Percentiles rank a stretch among this genome's conserved stretches.
These are phyloP conservation scores for Macadamia tetraphylla DNA, from an alignment of 164 flowering plant genomes.

Conservation along the genomic window DNA sequence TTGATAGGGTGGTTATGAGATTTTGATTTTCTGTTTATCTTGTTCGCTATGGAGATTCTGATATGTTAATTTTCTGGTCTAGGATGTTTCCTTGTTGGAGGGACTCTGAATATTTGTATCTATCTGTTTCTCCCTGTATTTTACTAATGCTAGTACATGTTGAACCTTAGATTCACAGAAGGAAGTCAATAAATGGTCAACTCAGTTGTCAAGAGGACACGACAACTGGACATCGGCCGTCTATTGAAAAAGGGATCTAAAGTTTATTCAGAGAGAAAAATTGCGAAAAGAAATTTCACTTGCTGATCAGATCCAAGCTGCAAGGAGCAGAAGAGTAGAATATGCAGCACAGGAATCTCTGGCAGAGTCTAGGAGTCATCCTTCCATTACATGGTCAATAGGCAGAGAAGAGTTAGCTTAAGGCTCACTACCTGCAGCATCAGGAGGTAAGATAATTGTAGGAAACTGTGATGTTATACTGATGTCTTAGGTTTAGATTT, in stretches of 20 bases:
- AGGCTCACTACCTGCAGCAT: not conserved
- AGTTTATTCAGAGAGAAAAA: constrained; percentile 44
- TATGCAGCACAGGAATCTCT: constrained; percentile 10
- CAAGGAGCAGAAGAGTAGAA: constrained; percentile 40
- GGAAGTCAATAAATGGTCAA: constrained; percentile 27
- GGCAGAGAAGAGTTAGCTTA: not conserved
- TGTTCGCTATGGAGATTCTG: too few species aligned
- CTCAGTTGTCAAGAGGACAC: constrained; percentile 14
- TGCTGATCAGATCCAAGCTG: constrained; percentile 76
- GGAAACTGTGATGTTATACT: too few species aligned
- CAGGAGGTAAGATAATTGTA: not conserved
- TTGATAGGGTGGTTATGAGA: not conserved
- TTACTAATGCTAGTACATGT: constrained; percentile 3
- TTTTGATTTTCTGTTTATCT: too few species aligned
- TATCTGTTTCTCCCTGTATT: not conserved
- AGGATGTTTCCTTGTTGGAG: not conserved
- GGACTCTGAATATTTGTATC: not conserved
- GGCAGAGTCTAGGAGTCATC: not conserved
- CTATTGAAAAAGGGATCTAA: constrained; percentile 58
- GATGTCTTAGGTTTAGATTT: too few species aligned
- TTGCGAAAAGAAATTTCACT: constrained; percentile 48
- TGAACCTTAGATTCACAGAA: constrained; percentile 35
- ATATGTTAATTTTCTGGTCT: not conserved
- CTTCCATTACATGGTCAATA: not conserved
- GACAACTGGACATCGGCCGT: constrained; percentile 15